Percentiles rank a stretch among this genome's conserved stretches.
Evolutionary conservation across 495 filamentous ascomycete species (phyloP).

Genomic region (Aspergillus homomorphus): DNA sequence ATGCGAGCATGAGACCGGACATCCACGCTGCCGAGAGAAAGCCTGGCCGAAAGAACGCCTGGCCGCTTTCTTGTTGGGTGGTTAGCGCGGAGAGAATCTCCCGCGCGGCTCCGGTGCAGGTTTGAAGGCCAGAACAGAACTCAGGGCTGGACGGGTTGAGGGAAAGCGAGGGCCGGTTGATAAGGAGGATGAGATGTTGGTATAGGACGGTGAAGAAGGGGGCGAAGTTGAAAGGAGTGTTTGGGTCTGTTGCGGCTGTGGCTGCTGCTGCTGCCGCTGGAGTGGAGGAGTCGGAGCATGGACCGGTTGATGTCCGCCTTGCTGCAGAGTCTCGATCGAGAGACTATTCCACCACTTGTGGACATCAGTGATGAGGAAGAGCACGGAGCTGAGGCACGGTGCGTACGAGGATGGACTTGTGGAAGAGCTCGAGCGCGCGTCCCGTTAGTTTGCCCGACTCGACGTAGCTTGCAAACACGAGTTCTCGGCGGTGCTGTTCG

Average conservation of each 20-base stretch:
- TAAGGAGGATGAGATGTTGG: conserved; percentile 65
- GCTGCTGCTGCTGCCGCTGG: background rate
- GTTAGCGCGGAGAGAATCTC: conserved; percentile 35
- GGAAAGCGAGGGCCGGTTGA: conserved; percentile 48
- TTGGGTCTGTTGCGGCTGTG: background rate
- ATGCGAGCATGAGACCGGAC: conserved; percentile 39
- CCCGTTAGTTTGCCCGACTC: conserved; percentile 40
- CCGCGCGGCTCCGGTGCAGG: conserved; percentile 39
- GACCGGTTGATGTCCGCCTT: background rate
- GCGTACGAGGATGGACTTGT: conserved; percentile 41
- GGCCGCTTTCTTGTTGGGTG: conserved; percentile 26
- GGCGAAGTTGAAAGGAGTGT: conserved; percentile 35
- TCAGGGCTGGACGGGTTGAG: conserved; percentile 32
- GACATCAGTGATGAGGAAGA: conserved; percentile 41
- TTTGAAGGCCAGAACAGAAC: conserved; percentile 40
- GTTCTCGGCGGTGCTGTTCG: conserved; percentile 25
- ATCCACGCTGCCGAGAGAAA: conserved; percentile 43
- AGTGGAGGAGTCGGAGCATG: background rate
- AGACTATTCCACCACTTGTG: conserved; percentile 46
- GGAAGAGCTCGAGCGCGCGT: conserved; percentile 39
- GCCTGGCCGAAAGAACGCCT: conserved; percentile 42
- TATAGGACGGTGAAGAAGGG: conserved; percentile 58
- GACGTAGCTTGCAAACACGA: conserved; percentile 37
- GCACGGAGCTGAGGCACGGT: conserved; percentile 34
- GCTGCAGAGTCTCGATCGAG: conserved; percentile 25